Evolutionary conservation across 495 filamentous ascomycete genomes (phyloP).

Genomic region (Cudoniella acicularis): DNA sequence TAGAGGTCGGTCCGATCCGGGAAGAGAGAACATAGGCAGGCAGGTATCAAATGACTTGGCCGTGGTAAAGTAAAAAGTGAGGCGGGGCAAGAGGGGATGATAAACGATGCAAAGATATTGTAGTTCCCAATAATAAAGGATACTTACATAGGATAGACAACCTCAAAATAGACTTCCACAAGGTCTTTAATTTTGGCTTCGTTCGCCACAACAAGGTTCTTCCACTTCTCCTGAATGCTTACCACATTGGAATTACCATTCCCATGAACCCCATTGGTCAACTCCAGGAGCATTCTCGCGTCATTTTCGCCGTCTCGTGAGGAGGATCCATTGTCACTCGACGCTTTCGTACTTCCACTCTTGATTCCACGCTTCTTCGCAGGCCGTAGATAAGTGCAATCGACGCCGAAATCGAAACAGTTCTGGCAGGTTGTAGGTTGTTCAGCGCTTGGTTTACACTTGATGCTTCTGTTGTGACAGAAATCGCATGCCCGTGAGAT

Average conservation of each 20-base stretch:
- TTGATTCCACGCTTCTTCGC: slow-evolving; percentile 17
- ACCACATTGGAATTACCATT: slow-evolving; percentile 2
- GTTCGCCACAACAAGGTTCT: slow-evolving; percentile 3
- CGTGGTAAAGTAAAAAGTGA: too few species aligned
- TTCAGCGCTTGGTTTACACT: slow-evolving; percentile 6
- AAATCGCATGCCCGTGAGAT: slow-evolving; percentile 20
- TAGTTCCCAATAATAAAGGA: too few species aligned
- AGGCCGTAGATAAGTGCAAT: slow-evolving; percentile 17
- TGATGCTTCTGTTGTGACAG: slow-evolving; percentile 16
- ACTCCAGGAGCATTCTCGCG: slow-evolving; percentile 1
- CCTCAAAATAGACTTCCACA: slow-evolving; percentile 16
- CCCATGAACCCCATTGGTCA: slow-evolving; percentile 3
- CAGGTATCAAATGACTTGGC: too few species aligned
- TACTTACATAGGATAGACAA: slow-evolving; percentile 25
- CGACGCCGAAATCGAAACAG: slow-evolving; percentile 10
- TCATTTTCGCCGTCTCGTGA: neutral
- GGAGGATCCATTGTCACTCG: neutral
- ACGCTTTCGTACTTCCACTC: neutral
- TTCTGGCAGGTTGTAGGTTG: slow-evolving; percentile 8
- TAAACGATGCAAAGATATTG: too few species aligned
- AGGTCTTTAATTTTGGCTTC: slow-evolving; percentile 10
- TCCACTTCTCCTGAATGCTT: slow-evolving; percentile 4
- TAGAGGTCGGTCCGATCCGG: too few species aligned
- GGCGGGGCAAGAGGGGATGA: too few species aligned
- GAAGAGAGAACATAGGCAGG: too few species aligned